These are phyloP conservation scores for Suhomyces bolitotheri DNA, from an alignment of 1,139 yeast genomes.

Conservation along the genomic window DNA sequence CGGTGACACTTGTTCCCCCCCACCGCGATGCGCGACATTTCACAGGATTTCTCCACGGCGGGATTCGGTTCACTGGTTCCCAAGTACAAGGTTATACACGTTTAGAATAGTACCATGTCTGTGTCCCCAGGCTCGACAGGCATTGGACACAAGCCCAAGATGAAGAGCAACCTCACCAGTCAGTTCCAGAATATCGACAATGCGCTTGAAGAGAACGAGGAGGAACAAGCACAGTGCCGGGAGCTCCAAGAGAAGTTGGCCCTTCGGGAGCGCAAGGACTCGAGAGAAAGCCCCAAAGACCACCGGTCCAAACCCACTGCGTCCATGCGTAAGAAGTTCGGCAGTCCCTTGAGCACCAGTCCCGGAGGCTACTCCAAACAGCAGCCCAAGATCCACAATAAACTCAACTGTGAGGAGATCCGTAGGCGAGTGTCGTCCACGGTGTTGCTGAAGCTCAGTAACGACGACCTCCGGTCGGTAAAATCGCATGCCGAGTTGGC, in stretches of 20 bases:
- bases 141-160: too few species aligned
- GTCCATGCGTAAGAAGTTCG: conserved; percentile 2
- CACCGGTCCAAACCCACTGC: conserved; percentile 1
- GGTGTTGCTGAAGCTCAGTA: conserved; percentile 14
- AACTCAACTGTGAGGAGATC: conserved; percentile 32
- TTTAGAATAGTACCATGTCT: too few species aligned
- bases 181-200: conserved; percentile 3
- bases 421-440: conserved; percentile 10
- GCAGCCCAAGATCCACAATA: conserved; percentile 38
- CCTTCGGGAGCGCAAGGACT: not conserved
- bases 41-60: too few species aligned
- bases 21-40: too few species aligned
- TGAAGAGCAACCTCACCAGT: conserved; percentile 9
- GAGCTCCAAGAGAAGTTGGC: conserved; percentile 1
- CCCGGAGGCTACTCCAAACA: conserved; percentile 17
- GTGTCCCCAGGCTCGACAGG: conserved; percentile 1
- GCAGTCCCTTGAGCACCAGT: conserved; percentile 8
- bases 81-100: too few species aligned
- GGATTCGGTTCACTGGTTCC: too few species aligned
- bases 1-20: too few species aligned
- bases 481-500: conserved; percentile 74
- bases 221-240: not conserved
- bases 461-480: conserved; percentile 47
- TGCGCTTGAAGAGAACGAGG: not conserved
- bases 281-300: not conserved